These are phyloP conservation scores for Vitis riparia DNA, from an alignment of 164 flowering plant genomes.

Conservation along the genomic window DNA sequence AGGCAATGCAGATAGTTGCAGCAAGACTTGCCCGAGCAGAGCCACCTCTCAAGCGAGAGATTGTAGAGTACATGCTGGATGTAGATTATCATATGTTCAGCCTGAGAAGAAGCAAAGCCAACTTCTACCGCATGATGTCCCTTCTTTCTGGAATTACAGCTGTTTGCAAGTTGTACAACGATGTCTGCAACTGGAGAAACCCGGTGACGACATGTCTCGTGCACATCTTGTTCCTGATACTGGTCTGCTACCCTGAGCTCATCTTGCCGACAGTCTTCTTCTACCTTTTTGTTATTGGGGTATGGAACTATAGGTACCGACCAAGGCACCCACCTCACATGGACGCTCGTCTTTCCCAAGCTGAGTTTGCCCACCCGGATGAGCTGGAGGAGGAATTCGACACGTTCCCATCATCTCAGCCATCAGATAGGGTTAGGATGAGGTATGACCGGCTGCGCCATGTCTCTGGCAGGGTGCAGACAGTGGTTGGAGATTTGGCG, in stretches of 20 bases:
- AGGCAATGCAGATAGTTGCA: conserved; percentile 75
- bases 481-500: conserved; percentile 82
- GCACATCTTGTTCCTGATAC: conserved; percentile 62
- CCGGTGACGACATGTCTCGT: conserved; percentile 75
- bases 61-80: conserved; percentile 80
- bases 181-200: conserved; percentile 66
- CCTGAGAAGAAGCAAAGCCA: conserved; percentile 75
- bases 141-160: conserved; percentile 49
- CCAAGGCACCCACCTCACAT: conserved; percentile 77
- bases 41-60: conserved; percentile 75
- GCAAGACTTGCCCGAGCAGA: conserved; percentile 64
- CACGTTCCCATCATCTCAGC: conserved; percentile 57
- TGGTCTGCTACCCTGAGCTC: conserved; percentile 80
- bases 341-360: conserved; percentile 63
- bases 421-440: conserved; percentile 54
- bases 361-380: conserved; percentile 56
- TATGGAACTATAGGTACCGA: conserved; percentile 82
- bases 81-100: conserved; percentile 76
- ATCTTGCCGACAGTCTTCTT: conserved; percentile 78
- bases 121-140: conserved; percentile 61
- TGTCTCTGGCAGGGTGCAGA: conserved; percentile 67
- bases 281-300: conserved; percentile 72
- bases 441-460: conserved; percentile 77
- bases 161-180: conserved; percentile 47
- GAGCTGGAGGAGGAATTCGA: conserved; percentile 91